Evolutionary conservation across 768 basidiomycete genomes (phyloP).

Genomic region (Lyophyllum atratum): DNA sequence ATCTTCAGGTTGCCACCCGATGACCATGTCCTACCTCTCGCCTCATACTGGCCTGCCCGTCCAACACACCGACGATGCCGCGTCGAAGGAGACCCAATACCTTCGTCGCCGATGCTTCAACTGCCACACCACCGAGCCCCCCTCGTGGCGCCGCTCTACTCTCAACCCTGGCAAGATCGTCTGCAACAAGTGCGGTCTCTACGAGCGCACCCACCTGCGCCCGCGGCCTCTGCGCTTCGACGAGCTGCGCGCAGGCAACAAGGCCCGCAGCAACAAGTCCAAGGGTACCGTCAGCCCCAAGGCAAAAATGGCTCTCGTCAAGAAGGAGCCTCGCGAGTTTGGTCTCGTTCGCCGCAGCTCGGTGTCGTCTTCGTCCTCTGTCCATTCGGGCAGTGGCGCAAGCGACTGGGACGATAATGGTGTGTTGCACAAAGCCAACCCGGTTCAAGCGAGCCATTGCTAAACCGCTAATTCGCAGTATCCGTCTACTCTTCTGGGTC

Average conservation of each 20-base stretch:
- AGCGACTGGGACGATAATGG: conserved; percentile 87
- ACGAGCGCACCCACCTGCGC: conserved; percentile 86
- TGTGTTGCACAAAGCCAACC: conserved; percentile 38
- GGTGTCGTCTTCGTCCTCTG: conserved; percentile 60
- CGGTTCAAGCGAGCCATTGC: conserved; percentile 18
- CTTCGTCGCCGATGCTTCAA: conserved; percentile 88
- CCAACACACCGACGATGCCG: conserved; percentile 89
- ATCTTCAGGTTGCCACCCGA: conserved; percentile 29
- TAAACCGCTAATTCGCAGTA: conserved; percentile 30
- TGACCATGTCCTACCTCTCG: conserved; percentile 39
- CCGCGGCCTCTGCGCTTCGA: conserved; percentile 85
- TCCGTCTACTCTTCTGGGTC: conserved; percentile 62
- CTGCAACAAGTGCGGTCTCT: conserved; percentile 92
- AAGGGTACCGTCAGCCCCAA: conserved; percentile 40
- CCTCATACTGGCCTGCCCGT: conserved; percentile 61
- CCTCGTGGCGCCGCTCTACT: conserved; percentile 84
- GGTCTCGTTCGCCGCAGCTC: conserved; percentile 59
- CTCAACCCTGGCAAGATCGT: conserved; percentile 92
- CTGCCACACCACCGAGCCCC: conserved; percentile 90
- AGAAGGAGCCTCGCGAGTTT: conserved; percentile 64
- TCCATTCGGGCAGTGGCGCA: conserved; percentile 54
- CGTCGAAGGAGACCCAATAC: conserved; percentile 89
- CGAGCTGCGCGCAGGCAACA: conserved; percentile 85
- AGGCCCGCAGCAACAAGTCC: conserved; percentile 61
- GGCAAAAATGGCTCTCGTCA: conserved; percentile 42